These are phyloP conservation scores for Candida tallmaniae DNA, from an alignment of 805 yeast genomes.

Conservation along the genomic window DNA sequence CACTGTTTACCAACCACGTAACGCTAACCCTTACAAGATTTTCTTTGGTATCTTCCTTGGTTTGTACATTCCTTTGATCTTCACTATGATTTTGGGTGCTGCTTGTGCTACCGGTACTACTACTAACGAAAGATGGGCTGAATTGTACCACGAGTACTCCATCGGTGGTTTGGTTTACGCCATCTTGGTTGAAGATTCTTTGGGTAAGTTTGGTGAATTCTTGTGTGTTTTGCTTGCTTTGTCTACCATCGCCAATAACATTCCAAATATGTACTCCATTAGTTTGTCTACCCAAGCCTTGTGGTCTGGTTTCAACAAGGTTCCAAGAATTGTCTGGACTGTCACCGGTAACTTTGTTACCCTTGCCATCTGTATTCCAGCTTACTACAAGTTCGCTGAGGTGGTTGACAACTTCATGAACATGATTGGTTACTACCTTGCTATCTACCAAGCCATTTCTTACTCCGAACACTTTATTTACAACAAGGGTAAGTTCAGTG, in stretches of 20 bases:
- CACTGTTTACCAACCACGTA: constrained; percentile 77
- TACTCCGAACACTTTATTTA: constrained; percentile 82
- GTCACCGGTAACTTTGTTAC: constrained; percentile 67
- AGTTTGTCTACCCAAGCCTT: constrained; percentile 83
- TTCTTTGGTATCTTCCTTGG: constrained; percentile 65
- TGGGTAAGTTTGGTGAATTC: constrained; percentile 88
- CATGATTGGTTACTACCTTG: constrained; percentile 85
- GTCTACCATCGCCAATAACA: constrained; percentile 85
- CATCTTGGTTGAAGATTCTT: constrained; percentile 70
- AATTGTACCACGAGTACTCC: constrained; percentile 23
- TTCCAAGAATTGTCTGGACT: constrained; percentile 87
- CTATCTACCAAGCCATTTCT: constrained; percentile 73
- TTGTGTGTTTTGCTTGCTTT: constrained; percentile 79
- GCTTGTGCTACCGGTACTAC: constrained; percentile 68
- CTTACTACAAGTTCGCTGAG: constrained; percentile 63
- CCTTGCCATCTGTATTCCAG: constrained; percentile 86
- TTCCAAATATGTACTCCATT: constrained; percentile 91
- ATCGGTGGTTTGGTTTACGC: constrained; percentile 76
- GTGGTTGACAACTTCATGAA: constrained; percentile 89
- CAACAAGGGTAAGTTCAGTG: constrained; percentile 54
- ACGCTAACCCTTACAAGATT: constrained; percentile 53
- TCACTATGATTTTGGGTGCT: constrained; percentile 79
- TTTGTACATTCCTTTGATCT: constrained; percentile 61
- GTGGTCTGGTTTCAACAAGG: constrained; percentile 65
- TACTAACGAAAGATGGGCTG: constrained; percentile 28